Evolutionary conservation across 164 flowering plant species (phyloP).

Genomic region (Vitis rupestris): DNA sequence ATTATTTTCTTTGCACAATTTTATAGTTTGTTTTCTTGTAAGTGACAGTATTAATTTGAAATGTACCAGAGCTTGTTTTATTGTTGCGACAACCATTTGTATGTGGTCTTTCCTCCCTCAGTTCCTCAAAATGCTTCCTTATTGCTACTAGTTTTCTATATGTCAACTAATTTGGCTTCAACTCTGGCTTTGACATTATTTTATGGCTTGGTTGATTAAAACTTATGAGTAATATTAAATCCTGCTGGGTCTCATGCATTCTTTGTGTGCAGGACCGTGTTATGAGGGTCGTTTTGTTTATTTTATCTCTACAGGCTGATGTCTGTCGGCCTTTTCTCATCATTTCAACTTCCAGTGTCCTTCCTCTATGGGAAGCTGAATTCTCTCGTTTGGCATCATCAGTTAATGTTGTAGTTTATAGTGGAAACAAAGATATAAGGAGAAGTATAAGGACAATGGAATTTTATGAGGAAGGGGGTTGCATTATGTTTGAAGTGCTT

Average conservation of each 20-base stretch:
- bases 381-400: slow-evolving; percentile 54
- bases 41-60: too few species aligned
- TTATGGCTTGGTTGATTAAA: too few species aligned
- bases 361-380: slow-evolving; percentile 64
- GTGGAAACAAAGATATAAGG: slow-evolving; percentile 48
- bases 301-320: slow-evolving; percentile 42
- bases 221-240: not conserved
- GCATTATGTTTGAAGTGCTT: slow-evolving; percentile 62
- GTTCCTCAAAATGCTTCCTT: too few species aligned
- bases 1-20: too few species aligned
- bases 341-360: slow-evolving; percentile 35
- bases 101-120: too few species aligned
- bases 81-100: too few species aligned
- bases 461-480: slow-evolving; percentile 57
- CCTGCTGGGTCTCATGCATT: not conserved
- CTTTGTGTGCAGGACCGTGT: slow-evolving; percentile 58
- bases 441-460: slow-evolving; percentile 48
- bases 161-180: too few species aligned
- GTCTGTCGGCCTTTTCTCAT: slow-evolving; percentile 58
- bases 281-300: slow-evolving; percentile 40
- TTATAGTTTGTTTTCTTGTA: too few species aligned
- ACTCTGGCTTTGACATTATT: too few species aligned
- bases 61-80: too few species aligned
- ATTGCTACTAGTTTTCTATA: too few species aligned
- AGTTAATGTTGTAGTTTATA: slow-evolving; percentile 53